Percentiles rank a stretch among this genome's conserved stretches.
phyloP scores from a whole-genome alignment of 2,329 filamentous ascomycete species.

The Cercospora berteroae region DNA sequence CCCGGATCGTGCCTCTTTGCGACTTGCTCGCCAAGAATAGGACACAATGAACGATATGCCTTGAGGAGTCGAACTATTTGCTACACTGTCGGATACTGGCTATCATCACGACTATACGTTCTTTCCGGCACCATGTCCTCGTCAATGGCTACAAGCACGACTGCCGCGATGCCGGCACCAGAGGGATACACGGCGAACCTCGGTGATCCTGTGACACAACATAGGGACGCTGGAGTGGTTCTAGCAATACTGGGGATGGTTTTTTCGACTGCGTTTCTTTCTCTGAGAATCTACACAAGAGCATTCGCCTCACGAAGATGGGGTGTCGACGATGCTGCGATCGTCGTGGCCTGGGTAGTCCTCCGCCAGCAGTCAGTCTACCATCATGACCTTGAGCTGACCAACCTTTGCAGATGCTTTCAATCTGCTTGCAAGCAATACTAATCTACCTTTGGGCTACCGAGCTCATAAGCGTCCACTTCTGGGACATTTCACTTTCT shows the following conservation, averaged over 20 bases:
- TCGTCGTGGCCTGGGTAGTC: slow-evolving; percentile 18
- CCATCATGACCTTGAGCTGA: not conserved
- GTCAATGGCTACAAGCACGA: not conserved
- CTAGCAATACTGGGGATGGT: slow-evolving; percentile 20
- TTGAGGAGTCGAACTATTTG: not conserved
- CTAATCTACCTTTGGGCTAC: slow-evolving; percentile 13
- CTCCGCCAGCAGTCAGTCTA: not conserved
- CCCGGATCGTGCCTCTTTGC: not conserved
- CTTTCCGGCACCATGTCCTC: not conserved
- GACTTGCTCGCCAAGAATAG: not conserved
- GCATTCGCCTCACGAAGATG: slow-evolving; percentile 14
- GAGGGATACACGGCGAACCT: slow-evolving; percentile 13
- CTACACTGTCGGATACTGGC: not conserved
- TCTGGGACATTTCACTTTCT: slow-evolving; percentile 14
- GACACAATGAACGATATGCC: not conserved
- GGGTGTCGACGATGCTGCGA: slow-evolving; percentile 20
- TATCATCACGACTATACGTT: not conserved
- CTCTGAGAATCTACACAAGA: slow-evolving; percentile 20
- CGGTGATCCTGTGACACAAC: slow-evolving; percentile 14
- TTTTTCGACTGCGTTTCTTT: slow-evolving; percentile 15
- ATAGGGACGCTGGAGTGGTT: slow-evolving; percentile 12
- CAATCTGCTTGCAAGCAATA: slow-evolving; percentile 16
- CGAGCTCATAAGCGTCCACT: slow-evolving; percentile 16
- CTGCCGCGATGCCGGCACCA: slow-evolving; percentile 14
- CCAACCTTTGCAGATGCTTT: slow-evolving; percentile 14